These are phyloP conservation scores for Exophiala xenobiotica DNA, from an alignment of 2,329 filamentous ascomycete genomes.

Conservation along the genomic window DNA sequence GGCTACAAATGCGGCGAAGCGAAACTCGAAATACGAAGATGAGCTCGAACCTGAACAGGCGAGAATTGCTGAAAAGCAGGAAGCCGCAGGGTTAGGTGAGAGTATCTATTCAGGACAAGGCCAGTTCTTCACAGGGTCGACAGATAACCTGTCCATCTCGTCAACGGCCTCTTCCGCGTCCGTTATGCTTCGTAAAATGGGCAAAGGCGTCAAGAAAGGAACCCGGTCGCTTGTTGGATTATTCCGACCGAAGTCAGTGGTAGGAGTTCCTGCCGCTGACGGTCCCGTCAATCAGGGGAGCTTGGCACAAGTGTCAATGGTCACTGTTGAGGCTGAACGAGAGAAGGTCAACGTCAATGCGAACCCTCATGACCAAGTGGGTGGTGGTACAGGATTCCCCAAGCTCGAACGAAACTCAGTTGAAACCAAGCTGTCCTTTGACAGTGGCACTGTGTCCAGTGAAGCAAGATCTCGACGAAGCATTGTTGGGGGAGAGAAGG, in stretches of 20 bases:
- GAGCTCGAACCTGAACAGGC: slow-evolving; percentile 83
- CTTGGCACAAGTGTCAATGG: slow-evolving; percentile 86
- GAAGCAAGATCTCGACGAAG: slow-evolving; percentile 69
- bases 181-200: slow-evolving; percentile 84
- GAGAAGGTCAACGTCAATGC: slow-evolving; percentile 76
- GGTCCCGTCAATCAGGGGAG: slow-evolving; percentile 63
- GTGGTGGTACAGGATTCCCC: slow-evolving; percentile 77
- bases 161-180: slow-evolving; percentile 51
- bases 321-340: slow-evolving; percentile 90
- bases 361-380: slow-evolving; percentile 63
- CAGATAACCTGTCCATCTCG: slow-evolving; percentile 72
- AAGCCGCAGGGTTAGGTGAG: slow-evolving; percentile 85
- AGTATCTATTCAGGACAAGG: slow-evolving; percentile 89
- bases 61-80: slow-evolving; percentile 87
- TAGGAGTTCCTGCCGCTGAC: slow-evolving; percentile 74
- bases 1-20: slow-evolving; percentile 49
- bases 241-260: slow-evolving; percentile 89
- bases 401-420: slow-evolving; percentile 80
- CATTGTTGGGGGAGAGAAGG: slow-evolving; percentile 84
- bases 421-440: slow-evolving; percentile 55
- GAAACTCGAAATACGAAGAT: slow-evolving; percentile 64
- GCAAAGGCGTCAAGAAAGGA: slow-evolving; percentile 94
- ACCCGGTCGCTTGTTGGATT: slow-evolving; percentile 87
- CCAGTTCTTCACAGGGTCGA: slow-evolving; percentile 83
- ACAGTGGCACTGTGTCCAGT: slow-evolving; percentile 38